Conservation (phyloP, 257 asterid genomes). For the Rauvolfia tetraphylla region DNA sequence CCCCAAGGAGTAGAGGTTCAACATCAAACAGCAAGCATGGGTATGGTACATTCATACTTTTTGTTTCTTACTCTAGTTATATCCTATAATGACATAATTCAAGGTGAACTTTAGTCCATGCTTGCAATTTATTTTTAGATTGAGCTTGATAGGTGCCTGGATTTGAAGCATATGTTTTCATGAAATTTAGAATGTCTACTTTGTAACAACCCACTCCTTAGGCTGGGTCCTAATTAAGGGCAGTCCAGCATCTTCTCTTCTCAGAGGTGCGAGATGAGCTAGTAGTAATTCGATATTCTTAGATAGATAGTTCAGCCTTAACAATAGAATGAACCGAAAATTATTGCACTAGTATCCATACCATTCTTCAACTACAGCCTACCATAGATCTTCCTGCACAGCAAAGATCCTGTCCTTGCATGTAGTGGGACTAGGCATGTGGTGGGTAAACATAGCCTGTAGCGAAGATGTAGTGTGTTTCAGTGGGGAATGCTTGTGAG, state of each 20-base stretch:
- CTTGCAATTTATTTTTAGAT: not conserved
- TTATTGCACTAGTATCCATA: not conserved
- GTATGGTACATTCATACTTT: slow-evolving; percentile 33
- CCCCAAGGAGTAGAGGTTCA: slow-evolving; percentile 66
- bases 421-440: not conserved
- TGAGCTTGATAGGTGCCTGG: not conserved
- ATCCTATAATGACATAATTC: not conserved
- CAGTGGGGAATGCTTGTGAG: not conserved
- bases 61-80: not conserved
- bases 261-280: not conserved
- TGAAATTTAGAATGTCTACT: not conserved
- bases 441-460: not conserved
- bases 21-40: slow-evolving; percentile 71
- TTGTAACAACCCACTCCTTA: not conserved
- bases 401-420: not conserved
- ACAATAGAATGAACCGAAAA: not conserved
- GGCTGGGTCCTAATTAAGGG: not conserved
- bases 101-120: not conserved
- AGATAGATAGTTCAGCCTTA: not conserved
- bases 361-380: not conserved
- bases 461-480: not conserved
- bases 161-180: not conserved
- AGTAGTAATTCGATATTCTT: not conserved
- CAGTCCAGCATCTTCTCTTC: not conserved
- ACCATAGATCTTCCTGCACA: not conserved